A percentile compares a stretch with the other conserved stretches of the same genome.
Conservation (phyloP, 2,329 filamentous ascomycete species). For the Ascochyta rabiei region DNA sequence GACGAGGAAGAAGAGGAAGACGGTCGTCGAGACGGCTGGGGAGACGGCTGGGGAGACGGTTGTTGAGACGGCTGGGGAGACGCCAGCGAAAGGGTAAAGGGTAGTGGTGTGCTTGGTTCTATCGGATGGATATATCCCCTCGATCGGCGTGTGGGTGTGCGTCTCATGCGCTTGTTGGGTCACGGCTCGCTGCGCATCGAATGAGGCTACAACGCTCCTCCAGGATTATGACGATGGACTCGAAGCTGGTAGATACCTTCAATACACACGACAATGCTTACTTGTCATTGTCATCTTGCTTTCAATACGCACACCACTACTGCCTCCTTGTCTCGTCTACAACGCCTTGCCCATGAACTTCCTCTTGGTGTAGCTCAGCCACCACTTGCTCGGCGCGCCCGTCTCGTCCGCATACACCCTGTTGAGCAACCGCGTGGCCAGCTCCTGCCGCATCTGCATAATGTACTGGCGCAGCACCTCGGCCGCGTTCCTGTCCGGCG, state of each 20-base stretch:
- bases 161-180: too few relatives aligned
- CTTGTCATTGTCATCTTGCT: not conserved
- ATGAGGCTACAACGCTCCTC: too few relatives aligned
- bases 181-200: too few relatives aligned
- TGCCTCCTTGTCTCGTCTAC: slow-evolving; percentile 22
- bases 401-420: slow-evolving; percentile 81
- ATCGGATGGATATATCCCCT: too few relatives aligned
- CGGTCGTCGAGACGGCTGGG: not conserved
- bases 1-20: slow-evolving; percentile 68
- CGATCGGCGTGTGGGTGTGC: too few relatives aligned
- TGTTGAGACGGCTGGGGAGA: slow-evolving; percentile 2
- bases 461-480: slow-evolving; percentile 89
- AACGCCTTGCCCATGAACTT: slow-evolving; percentile 96
- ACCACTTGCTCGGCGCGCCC: slow-evolving; percentile 77
- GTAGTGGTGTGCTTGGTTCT: too few relatives aligned
- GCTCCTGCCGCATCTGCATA: slow-evolving; percentile 89
- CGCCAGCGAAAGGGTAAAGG: not conserved
- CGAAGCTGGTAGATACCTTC: too few relatives aligned
- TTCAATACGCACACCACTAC: too few relatives aligned
- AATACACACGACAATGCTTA: too few relatives aligned
- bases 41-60: slow-evolving; percentile 11
- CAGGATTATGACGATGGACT: too few relatives aligned
- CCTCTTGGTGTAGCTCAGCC: slow-evolving; percentile 97
- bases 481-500: slow-evolving; percentile 83
- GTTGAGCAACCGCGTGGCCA: slow-evolving; percentile 80